Percentiles rank a stretch among this genome's conserved stretches.
phyloP scores from a whole-genome alignment of 2,329 filamentous ascomycete genomes.

The Alternaria panax region DNA sequence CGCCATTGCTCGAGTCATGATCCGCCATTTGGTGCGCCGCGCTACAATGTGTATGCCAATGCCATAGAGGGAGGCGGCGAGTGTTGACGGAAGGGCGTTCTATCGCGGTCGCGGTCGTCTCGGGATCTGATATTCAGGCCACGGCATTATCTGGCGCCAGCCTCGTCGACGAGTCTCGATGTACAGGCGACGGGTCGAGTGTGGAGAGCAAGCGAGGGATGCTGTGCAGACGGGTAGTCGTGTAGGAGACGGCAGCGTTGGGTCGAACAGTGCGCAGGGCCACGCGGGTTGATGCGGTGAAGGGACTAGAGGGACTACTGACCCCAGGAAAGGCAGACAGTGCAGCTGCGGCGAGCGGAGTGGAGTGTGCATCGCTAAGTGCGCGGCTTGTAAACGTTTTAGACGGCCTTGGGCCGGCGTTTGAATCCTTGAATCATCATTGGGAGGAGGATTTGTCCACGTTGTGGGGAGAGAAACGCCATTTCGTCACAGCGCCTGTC shows the following conservation, averaged over 20 bases:
- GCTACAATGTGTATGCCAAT: slow-evolving; percentile 14
- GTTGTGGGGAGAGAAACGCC: slow-evolving; percentile 28
- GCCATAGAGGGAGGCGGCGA: slow-evolving; percentile 5
- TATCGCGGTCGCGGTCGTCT: slow-evolving; percentile 39
- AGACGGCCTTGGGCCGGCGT: slow-evolving; percentile 20
- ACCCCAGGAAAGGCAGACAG: slow-evolving; percentile 32
- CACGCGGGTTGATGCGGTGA: slow-evolving; percentile 24
- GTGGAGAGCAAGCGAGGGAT: background rate
- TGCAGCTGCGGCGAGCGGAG: slow-evolving; percentile 25
- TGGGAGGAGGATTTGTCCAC: slow-evolving; percentile 22
- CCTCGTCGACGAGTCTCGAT: slow-evolving; percentile 8
- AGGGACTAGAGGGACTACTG: slow-evolving; percentile 27
- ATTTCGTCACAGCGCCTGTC: slow-evolving; percentile 20
- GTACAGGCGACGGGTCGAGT: background rate
- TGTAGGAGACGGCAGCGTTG: slow-evolving; percentile 13
- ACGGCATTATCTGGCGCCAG: slow-evolving; percentile 34
- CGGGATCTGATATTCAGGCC: slow-evolving; percentile 23
- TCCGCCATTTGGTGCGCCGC: slow-evolving; percentile 38
- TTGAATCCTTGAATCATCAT: slow-evolving; percentile 20
- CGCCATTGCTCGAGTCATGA: slow-evolving; percentile 16
- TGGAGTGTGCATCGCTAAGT: slow-evolving; percentile 28
- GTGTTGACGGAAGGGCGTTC: slow-evolving; percentile 7
- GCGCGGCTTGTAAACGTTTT: slow-evolving; percentile 18
- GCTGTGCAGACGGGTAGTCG: slow-evolving; percentile 1
- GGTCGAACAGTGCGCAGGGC: slow-evolving; percentile 3